Evolutionary conservation across 805 yeast species (phyloP).

Genomic region (Torulaspora delbrueckii): DNA sequence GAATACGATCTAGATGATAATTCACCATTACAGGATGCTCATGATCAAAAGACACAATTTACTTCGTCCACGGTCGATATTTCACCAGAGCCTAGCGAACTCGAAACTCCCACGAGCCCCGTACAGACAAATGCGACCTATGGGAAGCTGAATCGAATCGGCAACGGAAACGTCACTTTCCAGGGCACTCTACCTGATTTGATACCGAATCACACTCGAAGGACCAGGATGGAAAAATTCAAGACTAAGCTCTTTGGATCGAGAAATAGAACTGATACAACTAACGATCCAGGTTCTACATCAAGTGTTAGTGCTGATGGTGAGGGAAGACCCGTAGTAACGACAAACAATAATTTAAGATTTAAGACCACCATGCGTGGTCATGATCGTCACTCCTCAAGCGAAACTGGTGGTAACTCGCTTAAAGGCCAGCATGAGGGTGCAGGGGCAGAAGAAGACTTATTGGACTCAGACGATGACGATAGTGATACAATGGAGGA

Average conservation of each 20-base stretch:
- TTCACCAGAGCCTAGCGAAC: neutral
- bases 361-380: conserved; percentile 31
- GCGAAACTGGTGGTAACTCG: neutral
- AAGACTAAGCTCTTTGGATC: conserved; percentile 14
- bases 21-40: neutral
- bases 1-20: neutral
- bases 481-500: conserved; percentile 10
- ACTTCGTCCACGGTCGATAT: conserved; percentile 2
- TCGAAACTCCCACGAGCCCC: neutral
- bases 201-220: conserved; percentile 24
- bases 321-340: conserved; percentile 14
- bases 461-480: conserved; percentile 16
- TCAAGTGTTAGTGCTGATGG: conserved; percentile 12
- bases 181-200: conserved; percentile 28
- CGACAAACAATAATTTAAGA: conserved; percentile 13
- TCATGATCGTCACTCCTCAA: conserved; percentile 8
- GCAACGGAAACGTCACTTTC: conserved; percentile 17
- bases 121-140: conserved; percentile 6
- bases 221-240: conserved; percentile 17
- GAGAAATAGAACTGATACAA: neutral
- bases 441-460: neutral
- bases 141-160: conserved; percentile 3
- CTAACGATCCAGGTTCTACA: conserved; percentile 2
- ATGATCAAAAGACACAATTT: neutral
- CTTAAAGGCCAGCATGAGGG: neutral